phyloP scores from a whole-genome alignment of 2,329 filamentous ascomycete genomes.

The Fusarium incarnatum region DNA sequence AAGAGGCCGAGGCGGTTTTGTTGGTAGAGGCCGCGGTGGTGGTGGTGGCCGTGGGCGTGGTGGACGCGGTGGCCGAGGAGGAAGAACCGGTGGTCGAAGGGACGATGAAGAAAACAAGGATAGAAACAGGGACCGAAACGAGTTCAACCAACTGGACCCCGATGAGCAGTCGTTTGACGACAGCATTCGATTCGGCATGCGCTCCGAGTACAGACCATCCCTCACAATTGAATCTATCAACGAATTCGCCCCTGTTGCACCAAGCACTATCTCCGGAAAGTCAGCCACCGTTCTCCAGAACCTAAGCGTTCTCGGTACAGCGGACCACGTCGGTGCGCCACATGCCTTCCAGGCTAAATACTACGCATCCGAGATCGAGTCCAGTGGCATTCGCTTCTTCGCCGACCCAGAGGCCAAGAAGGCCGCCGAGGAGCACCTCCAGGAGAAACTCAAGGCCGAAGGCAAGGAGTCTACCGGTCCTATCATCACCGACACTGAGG shows the following conservation, averaged over 20 bases:
- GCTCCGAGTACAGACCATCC: constrained; percentile 49
- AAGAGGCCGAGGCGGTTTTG: constrained; percentile 34
- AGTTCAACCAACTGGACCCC: constrained; percentile 47
- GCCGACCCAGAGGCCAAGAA: constrained; percentile 44
- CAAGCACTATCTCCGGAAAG: constrained; percentile 46
- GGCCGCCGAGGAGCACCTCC: constrained; percentile 49
- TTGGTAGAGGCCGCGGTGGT: constrained; percentile 33
- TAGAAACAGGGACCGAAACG: constrained; percentile 43
- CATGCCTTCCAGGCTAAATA: constrained; percentile 47
- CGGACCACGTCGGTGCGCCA: constrained; percentile 50
- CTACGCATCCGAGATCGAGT: constrained; percentile 49
- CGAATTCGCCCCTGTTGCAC: constrained; percentile 48
- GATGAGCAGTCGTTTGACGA: constrained; percentile 53
- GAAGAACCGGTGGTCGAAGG: constrained; percentile 25
- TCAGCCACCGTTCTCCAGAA: constrained; percentile 52
- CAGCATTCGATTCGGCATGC: constrained; percentile 51
- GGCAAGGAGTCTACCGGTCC: constrained; percentile 36
- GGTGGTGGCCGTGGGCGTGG: constrained; percentile 35
- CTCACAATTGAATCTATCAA: constrained; percentile 50
- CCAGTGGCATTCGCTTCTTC: constrained; percentile 45
- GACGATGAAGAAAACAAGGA: constrained; percentile 44
- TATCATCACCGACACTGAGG: constrained; percentile 51
- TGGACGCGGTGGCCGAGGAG: constrained; percentile 34
- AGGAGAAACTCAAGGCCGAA: constrained; percentile 42
- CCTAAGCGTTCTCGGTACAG: constrained; percentile 52